phyloP scores from a whole-genome alignment of 179 eudicot species.

The Gypsophila paniculata region DNA sequence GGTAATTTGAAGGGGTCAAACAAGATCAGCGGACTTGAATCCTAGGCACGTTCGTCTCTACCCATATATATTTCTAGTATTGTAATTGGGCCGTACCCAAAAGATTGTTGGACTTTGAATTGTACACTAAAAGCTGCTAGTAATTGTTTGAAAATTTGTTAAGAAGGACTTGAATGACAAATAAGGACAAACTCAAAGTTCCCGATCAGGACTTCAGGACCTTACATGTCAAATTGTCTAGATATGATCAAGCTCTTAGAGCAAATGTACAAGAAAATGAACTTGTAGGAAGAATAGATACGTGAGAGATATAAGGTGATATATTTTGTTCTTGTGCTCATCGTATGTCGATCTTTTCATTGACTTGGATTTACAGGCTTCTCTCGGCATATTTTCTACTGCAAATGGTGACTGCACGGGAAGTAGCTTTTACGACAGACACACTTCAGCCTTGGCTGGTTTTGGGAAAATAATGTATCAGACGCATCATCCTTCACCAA shows the following conservation, averaged over 20 bases:
- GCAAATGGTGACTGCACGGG: constrained; percentile 21
- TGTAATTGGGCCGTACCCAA: neutral
- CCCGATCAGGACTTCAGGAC: neutral
- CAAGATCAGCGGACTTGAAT: neutral
- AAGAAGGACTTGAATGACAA: neutral
- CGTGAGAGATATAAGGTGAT: neutral
- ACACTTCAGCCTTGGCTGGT: constrained; percentile 17
- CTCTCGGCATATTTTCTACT: constrained; percentile 19
- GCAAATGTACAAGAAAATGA: neutral
- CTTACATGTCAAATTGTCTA: neutral
- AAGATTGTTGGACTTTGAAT: neutral
- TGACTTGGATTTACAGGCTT: constrained; percentile 18
- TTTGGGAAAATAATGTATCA: constrained; percentile 30
- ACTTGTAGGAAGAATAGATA: neutral
- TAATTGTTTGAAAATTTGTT: no score
- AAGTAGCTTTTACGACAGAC: constrained; percentile 17
- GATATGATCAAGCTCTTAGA: neutral
- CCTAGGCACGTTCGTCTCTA: neutral
- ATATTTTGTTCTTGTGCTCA: neutral
- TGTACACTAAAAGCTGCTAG: no score
- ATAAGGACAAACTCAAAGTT: neutral
- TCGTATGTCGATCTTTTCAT: neutral
- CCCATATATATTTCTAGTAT: neutral
- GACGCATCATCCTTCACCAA: constrained; percentile 73
- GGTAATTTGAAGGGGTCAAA: neutral